Base-by-base conservation (phyloP, 2,329 filamentous ascomycete species). In the Dactylellina parvicollis region DNA sequence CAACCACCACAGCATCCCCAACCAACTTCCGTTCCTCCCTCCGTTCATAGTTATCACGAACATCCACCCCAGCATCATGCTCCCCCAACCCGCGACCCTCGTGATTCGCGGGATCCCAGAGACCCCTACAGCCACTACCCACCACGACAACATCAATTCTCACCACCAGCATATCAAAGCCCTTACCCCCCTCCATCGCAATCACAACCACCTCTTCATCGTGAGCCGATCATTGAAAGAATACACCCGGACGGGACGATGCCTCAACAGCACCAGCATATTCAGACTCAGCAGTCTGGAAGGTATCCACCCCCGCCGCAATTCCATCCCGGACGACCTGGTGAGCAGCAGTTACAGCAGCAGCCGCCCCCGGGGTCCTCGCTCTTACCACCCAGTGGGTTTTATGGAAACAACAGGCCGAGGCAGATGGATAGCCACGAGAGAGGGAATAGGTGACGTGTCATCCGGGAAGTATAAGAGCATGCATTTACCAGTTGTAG, bases 361-460 rank as follows among this genome's bases (percentile, higher is more conserved):
- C 59, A 24, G 28, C 50, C 52, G 8, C 64, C 55, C 9, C 46
- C 59, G 32, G n/a, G 36, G 18, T 62, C 57, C 4, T 38, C 60
- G 34, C n/a, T n/a, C n/a, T 50, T 71, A 42, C 57, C 28, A 9
- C 42, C 66, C 0, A 46, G 49, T 44, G 57, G 57, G 4, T 65
- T 65, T 28, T 72, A 54, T 30, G 67, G 65, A 16, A 34, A 22
- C 24, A 57, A 26, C 28, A 40, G 67, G n/a, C 67, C 67, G 10
- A 42, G 67, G 28, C 67, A 72, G 30, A 72, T 65, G 67, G 67
- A 72, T 60, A 72, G 67, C 26, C 59, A 72, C 54, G 67, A 72
- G 42, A 57, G 67, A 52, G 67, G 57, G 10, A 65, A 40, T 22
- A 52, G 59, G 40, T 72, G 49, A 38, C 10, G 20, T 26, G 3